Evolutionary conservation across 176 grass and related monocot genomes (phyloP).

Genomic region (Carex myosuroides): DNA sequence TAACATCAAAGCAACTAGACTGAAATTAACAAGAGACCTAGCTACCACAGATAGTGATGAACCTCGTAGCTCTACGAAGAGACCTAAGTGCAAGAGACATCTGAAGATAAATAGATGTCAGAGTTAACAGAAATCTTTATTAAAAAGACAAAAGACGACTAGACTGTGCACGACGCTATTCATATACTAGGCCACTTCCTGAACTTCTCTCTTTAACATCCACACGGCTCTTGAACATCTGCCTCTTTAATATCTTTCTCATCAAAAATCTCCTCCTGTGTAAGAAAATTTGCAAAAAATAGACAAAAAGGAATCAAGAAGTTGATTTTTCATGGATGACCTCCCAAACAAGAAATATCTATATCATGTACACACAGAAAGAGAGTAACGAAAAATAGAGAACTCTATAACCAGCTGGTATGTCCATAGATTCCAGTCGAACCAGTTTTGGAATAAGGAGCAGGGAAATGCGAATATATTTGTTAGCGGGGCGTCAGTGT

Average conservation of each 20-base stretch:
- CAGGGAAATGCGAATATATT: too few species aligned
- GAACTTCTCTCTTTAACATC: background rate
- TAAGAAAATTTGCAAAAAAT: background rate
- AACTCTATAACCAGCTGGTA: background rate
- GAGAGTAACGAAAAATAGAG: background rate
- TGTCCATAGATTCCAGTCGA: background rate
- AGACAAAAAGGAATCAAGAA: background rate
- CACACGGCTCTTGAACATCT: background rate
- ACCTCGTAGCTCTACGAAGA: background rate
- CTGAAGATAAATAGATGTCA: background rate
- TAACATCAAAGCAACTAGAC: background rate
- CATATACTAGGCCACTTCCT: background rate
- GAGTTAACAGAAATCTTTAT: too few species aligned
- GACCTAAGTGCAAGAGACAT: background rate
- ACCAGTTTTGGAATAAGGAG: too few species aligned
- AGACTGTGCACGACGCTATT: background rate
- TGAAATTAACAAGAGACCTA: background rate
- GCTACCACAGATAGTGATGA: background rate
- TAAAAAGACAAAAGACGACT: background rate
- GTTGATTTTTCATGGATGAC: background rate
- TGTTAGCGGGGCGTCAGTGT: background rate
- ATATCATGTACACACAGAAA: background rate
- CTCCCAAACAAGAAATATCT: background rate
- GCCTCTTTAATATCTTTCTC: conserved; percentile 70
- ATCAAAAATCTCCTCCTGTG: conserved; percentile 80